A percentile compares a stretch with the other conserved stretches of the same genome.
Conservation (phyloP, 345 rosid species). For the Microthlaspi erraticum region DNA sequence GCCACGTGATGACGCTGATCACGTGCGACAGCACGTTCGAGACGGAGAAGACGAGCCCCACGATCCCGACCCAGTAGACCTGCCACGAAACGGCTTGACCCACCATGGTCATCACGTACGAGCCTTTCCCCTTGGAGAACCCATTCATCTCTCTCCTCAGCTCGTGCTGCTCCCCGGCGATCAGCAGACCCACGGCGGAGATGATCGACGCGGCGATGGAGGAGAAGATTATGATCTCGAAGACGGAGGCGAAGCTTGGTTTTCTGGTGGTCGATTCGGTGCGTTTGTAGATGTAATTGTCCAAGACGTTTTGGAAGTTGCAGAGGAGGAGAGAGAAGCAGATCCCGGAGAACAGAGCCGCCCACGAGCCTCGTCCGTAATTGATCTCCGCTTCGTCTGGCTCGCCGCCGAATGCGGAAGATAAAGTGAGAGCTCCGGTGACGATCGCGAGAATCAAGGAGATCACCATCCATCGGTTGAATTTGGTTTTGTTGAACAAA, state of each 20-base stretch:
- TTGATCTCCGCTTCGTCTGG: conserved; percentile 39
- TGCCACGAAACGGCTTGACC: conserved; percentile 47
- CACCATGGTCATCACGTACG: conserved; percentile 42
- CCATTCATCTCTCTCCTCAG: conserved; percentile 42
- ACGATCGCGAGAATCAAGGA: conserved; percentile 40
- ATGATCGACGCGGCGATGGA: conserved; percentile 31
- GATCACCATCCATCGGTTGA: conserved; percentile 42
- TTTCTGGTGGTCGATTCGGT: conserved; percentile 18
- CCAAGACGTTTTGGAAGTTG: conserved; percentile 44
- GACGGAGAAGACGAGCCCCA: conserved; percentile 41
- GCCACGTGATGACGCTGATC: conserved; percentile 44
- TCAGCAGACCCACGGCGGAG: conserved; percentile 36
- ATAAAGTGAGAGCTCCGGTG: conserved; percentile 49
- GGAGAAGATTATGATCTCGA: conserved; percentile 38
- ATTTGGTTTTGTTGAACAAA: conserved; percentile 35
- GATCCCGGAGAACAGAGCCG: conserved; percentile 37
- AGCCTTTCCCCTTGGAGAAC: conserved; percentile 33
- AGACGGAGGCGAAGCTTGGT: conserved; percentile 40
- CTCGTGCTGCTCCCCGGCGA: conserved; percentile 38
- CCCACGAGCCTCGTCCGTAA: conserved; percentile 33
- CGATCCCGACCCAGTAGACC: conserved; percentile 46
- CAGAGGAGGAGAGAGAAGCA: conserved; percentile 43
- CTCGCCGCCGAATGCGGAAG: conserved; percentile 45
- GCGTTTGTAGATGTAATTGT: conserved; percentile 36
- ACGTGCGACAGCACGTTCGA: conserved; percentile 40